Percentiles rank a stretch among this genome's conserved stretches.
These are phyloP conservation scores for Raphanus raphanistrum DNA, from an alignment of 345 rosid species.

Conservation along the genomic window DNA sequence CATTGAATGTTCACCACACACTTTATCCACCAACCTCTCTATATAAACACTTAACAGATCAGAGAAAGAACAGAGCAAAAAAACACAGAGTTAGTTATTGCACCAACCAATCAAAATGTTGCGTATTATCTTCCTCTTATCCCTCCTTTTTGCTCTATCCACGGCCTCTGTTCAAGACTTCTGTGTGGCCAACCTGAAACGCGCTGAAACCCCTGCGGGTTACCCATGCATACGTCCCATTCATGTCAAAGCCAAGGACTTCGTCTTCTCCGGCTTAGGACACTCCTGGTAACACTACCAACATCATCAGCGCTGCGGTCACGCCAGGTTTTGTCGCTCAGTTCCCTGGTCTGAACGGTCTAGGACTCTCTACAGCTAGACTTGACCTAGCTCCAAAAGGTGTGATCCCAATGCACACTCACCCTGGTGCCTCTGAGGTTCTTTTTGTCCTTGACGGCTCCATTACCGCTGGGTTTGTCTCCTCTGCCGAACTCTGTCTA, in stretches of 20 bases:
- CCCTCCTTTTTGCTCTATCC: slow-evolving; percentile 47
- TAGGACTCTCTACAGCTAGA: slow-evolving; percentile 66
- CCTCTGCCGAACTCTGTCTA: slow-evolving; percentile 56
- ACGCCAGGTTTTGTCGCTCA: slow-evolving; percentile 70
- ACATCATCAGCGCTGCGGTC: slow-evolving; percentile 69
- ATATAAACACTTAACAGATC: slow-evolving; percentile 22
- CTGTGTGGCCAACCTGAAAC: slow-evolving; percentile 72
- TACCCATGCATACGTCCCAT: slow-evolving; percentile 57
- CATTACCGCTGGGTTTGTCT: slow-evolving; percentile 68
- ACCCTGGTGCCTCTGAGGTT: slow-evolving; percentile 72
- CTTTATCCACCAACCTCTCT: slow-evolving; percentile 21
- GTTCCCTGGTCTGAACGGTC: slow-evolving; percentile 69
- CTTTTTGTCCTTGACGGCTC: slow-evolving; percentile 52
- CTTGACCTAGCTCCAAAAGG: slow-evolving; percentile 76
- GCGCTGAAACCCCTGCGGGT: slow-evolving; percentile 54
- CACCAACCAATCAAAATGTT: slow-evolving; percentile 47
- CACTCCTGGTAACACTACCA: slow-evolving; percentile 62
- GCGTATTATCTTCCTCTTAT: slow-evolving; percentile 49
- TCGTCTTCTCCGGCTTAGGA: slow-evolving; percentile 58
- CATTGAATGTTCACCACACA: slow-evolving; percentile 39
- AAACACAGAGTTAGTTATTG: background rate
- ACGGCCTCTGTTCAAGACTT: slow-evolving; percentile 64
- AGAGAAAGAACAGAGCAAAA: background rate
- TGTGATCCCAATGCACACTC: slow-evolving; percentile 88
- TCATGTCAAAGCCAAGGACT: slow-evolving; percentile 55